These are phyloP conservation scores for Coniochaeta sp. DNA, from an alignment of 2,329 filamentous ascomycete species.

Conservation along the genomic window DNA sequence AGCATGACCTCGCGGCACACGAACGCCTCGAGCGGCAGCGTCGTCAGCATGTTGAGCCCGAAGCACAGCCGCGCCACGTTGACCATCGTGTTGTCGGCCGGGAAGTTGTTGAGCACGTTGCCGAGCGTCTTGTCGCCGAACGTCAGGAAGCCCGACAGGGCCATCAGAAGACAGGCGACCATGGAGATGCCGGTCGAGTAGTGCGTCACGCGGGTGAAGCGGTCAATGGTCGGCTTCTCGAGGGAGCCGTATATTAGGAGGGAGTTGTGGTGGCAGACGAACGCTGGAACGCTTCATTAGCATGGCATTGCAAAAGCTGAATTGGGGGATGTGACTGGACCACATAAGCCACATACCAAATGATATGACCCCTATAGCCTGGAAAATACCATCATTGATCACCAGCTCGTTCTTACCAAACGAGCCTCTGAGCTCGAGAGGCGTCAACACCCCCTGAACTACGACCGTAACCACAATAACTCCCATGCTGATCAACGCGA, in stretches of 20 bases:
- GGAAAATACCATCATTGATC: conserved; percentile 84
- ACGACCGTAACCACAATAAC: conserved; percentile 85
- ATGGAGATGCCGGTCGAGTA: conserved; percentile 87
- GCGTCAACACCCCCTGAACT: conserved; percentile 71
- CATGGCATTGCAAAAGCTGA: background rate
- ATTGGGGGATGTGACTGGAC: background rate
- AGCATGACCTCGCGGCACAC: conserved; percentile 96
- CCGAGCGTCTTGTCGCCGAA: conserved; percentile 89
- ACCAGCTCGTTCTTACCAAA: conserved; percentile 63
- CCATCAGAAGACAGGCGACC: conserved; percentile 84
- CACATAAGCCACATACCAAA: conserved; percentile 57
- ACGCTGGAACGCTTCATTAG: conserved; percentile 33
- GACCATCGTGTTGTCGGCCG: conserved; percentile 81
- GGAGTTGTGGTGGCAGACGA: conserved; percentile 84
- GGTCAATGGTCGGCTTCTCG: conserved; percentile 88
- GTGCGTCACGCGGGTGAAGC: conserved; percentile 88
- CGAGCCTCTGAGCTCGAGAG: conserved; percentile 62
- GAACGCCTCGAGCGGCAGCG: conserved; percentile 90
- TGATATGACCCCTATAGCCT: conserved; percentile 95
- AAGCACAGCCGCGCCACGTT: conserved; percentile 94
- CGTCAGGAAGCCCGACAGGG: conserved; percentile 79
- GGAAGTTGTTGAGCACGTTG: conserved; percentile 98
- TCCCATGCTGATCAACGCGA: conserved; percentile 88
- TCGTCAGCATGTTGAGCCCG: conserved; percentile 97
- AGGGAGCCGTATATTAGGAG: conserved; percentile 96